Conservation (phyloP, 768 basidiomycete species). For the Mycena amicta region DNA sequence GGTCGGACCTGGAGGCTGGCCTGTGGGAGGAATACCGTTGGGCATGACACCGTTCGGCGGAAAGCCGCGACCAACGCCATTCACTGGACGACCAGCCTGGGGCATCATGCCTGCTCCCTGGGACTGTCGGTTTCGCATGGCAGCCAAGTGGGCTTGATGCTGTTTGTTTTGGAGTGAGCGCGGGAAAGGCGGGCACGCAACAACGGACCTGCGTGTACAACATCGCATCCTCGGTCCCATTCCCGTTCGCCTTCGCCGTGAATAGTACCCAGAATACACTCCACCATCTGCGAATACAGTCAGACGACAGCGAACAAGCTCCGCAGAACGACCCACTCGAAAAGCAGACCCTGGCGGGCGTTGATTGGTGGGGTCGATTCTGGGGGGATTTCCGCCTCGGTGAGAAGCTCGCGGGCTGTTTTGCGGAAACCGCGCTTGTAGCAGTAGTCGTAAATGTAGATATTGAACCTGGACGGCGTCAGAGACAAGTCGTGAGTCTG, state of each 20-base stretch:
- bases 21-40: slow-evolving; percentile 31
- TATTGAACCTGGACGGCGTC: slow-evolving; percentile 69
- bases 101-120: slow-evolving; percentile 23
- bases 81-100: slow-evolving; percentile 25
- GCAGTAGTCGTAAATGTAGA: slow-evolving; percentile 88
- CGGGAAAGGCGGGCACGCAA: slow-evolving; percentile 17
- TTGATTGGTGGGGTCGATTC: slow-evolving; percentile 78
- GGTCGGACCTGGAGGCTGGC: slow-evolving; percentile 28
- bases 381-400: slow-evolving; percentile 65
- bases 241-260: slow-evolving; percentile 72
- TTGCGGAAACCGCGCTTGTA: slow-evolving; percentile 75
- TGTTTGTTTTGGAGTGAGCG: slow-evolving; percentile 21
- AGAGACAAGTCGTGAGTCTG: slow-evolving; percentile 3
- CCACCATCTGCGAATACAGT: slow-evolving; percentile 67
- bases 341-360: slow-evolving; percentile 79
- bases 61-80: slow-evolving; percentile 26
- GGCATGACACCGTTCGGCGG: slow-evolving; percentile 29
- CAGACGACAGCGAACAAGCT: slow-evolving; percentile 6
- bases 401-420: slow-evolving; percentile 67
- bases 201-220: slow-evolving; percentile 66
- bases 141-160: slow-evolving; percentile 39
- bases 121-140: slow-evolving; percentile 26
- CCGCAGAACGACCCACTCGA: slow-evolving; percentile 60
- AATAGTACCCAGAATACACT: slow-evolving; percentile 88
- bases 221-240: slow-evolving; percentile 70